Conservation (phyloP, 73 alveolate genomes). For the Paramecium pentaurelia region DNA sequence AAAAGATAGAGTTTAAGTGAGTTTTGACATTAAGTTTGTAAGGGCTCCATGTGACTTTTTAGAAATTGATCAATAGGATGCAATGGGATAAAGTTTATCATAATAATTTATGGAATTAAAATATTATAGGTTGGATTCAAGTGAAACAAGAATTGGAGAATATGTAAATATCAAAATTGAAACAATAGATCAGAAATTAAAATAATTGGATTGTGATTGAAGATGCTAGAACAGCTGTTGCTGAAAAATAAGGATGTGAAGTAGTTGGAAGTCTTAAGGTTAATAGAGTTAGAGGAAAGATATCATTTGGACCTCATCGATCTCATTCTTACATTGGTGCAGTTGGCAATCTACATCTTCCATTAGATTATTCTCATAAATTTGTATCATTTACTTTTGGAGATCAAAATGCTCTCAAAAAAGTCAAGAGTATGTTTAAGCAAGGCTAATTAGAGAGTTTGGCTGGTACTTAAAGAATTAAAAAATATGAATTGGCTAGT, state of each 20-base stretch:
- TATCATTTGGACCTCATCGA: constrained; percentile 82
- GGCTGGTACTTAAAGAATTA: constrained; percentile 60
- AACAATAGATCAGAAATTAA: not conserved
- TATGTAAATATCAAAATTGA: not conserved
- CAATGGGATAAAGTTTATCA: constrained; percentile 84
- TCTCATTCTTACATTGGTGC: constrained; percentile 48
- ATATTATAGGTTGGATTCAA: constrained; percentile 65
- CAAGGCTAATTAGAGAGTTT: constrained; percentile 72
- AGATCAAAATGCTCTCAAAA: constrained; percentile 63
- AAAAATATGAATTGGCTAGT: constrained; percentile 28
- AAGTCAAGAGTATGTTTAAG: constrained; percentile 71
- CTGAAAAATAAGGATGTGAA: constrained; percentile 81
- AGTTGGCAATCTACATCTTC: constrained; percentile 22
- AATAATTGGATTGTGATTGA: constrained; percentile 43
- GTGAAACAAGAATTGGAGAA: constrained; percentile 52
- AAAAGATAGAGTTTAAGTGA: constrained; percentile 82
- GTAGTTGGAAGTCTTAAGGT: constrained; percentile 75
- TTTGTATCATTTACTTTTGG: constrained; percentile 89
- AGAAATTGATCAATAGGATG: constrained; percentile 94
- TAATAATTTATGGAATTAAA: constrained; percentile 71
- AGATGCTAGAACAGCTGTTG: constrained; percentile 64
- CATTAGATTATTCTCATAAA: constrained; percentile 81
- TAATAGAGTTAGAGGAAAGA: constrained; percentile 84
- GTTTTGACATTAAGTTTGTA: constrained; percentile 84
- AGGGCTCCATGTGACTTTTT: constrained; percentile 95